A percentile compares a stretch with the other conserved stretches of the same genome.
Evolutionary conservation across 345 rosid genomes (phyloP).

Genomic region (Rhodamnia rubescens): DNA sequence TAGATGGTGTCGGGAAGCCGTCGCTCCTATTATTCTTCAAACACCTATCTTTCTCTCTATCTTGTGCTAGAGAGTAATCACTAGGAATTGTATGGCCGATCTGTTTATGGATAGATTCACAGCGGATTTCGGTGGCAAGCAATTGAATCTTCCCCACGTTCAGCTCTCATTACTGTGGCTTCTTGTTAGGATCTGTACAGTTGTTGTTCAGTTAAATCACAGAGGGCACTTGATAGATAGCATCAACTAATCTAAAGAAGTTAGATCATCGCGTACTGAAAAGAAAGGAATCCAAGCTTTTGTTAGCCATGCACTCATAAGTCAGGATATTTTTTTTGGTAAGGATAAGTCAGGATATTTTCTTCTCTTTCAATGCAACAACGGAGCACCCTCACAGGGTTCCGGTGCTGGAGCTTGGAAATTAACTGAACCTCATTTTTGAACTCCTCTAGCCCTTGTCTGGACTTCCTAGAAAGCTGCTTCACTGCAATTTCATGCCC

Average conservation of each 20-base stretch:
- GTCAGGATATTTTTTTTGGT: too few relatives aligned
- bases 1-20: not conserved
- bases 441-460: constrained; percentile 17
- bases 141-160: too few relatives aligned
- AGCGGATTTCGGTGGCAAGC: too few relatives aligned
- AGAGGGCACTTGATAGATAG: not conserved
- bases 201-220: not conserved
- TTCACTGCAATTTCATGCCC: constrained; percentile 8
- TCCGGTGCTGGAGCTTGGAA: constrained; percentile 13
- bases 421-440: constrained; percentile 11
- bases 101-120: not conserved
- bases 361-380: constrained; percentile 11
- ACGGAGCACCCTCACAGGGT: constrained; percentile 10
- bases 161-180: not conserved
- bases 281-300: constrained; percentile 12
- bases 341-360: too few relatives aligned
- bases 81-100: not conserved
- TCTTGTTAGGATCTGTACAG: constrained; percentile 1
- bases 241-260: not conserved
- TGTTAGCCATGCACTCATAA: constrained; percentile 17
- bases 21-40: not conserved
- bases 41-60: not conserved
- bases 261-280: constrained; percentile 1
- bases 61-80: not conserved
- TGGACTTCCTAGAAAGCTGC: constrained; percentile 7